These are phyloP conservation scores for Monosporascus sp. DNA, from an alignment of 2,329 filamentous ascomycete genomes.

Conservation along the genomic window DNA sequence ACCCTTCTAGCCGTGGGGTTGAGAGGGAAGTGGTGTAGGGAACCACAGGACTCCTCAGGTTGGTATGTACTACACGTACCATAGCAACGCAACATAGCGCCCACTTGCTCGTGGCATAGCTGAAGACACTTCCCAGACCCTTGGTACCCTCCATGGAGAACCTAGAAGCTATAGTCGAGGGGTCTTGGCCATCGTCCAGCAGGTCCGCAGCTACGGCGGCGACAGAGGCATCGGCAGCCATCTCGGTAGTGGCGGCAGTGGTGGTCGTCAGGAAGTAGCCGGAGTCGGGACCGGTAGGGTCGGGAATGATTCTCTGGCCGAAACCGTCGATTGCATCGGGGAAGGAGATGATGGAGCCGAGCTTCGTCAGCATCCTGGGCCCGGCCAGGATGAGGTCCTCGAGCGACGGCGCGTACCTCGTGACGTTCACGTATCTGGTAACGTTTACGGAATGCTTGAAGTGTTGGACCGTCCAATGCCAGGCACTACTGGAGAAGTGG, in stretches of 20 bases:
- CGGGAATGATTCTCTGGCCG: slow-evolving; percentile 43
- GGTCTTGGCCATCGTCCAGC: slow-evolving; percentile 36
- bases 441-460: slow-evolving; percentile 45
- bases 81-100: slow-evolving; percentile 81
- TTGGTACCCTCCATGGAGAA: slow-evolving; percentile 56
- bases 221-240: slow-evolving; percentile 35
- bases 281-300: slow-evolving; percentile 23
- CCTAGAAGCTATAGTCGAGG: slow-evolving; percentile 36
- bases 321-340: slow-evolving; percentile 57
- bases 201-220: slow-evolving; percentile 35
- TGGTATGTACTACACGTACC: slow-evolving; percentile 34
- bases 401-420: slow-evolving; percentile 57
- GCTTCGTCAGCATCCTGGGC: slow-evolving; percentile 63
- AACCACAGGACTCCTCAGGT: not conserved
- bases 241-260: slow-evolving; percentile 38
- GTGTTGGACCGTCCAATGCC: slow-evolving; percentile 49
- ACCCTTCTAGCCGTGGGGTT: not conserved
- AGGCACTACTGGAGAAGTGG: slow-evolving; percentile 25
- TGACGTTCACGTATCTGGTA: slow-evolving; percentile 53
- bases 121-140: slow-evolving; percentile 80
- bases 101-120: slow-evolving; percentile 89
- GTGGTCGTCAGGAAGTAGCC: slow-evolving; percentile 45
- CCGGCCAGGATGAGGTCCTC: slow-evolving; percentile 65
- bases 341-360: slow-evolving; percentile 52
- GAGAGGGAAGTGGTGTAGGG: not conserved